Evolutionary conservation across 768 basidiomycete species (phyloP), one percentile per base, ranked within the genome.

Genomic region (Hemileccinum rubropunctum): DNA sequence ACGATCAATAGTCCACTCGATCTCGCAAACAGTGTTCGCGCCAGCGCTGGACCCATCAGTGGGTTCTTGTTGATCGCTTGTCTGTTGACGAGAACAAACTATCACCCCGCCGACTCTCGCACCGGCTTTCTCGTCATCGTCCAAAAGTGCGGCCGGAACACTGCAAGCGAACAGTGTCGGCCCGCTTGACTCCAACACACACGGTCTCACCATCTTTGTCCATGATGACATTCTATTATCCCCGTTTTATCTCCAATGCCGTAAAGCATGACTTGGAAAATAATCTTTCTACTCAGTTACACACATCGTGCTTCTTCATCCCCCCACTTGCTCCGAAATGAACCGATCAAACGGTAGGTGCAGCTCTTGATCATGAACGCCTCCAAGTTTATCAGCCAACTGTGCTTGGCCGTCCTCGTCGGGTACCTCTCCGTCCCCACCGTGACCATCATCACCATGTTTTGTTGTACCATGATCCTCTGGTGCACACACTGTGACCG

Each of bases 221-320:
- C n/a, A n/a, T n/a, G n/a, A 52, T 71, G 4, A 78, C 75, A 1
- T 62, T 81, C 34, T 83, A 76, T 57, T 79, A 77, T 49, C 80
- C 82, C 1, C 81, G 23, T 84, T 82, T 65, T 84, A 81, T 58
- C 64, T 85, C 20, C 83, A 85, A 79, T 39, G 71, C 81, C 1
- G 70, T 77, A 18, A 70, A 67, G 44, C 78, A 79, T 40, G 76
- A 73, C 1, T 64, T 81, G 15, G 64, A 69, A 27, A 64, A 71
- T 3, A 64, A 61, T 6, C 66, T 84, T n/a, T 79, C 83, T 0
- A 83, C 56, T 75, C 74, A 36, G 83, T 82, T 67, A 58, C 35
- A n/a, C n/a, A n/a, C n/a, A 71, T 64, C 18, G 33, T 33, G 6
- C 12, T 34, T 23, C 26, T 44, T 30, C 32, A 2, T 21, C 35